phyloP scores from a whole-genome alignment of 495 filamentous ascomycete genomes.

The Xylaria sp. region DNA sequence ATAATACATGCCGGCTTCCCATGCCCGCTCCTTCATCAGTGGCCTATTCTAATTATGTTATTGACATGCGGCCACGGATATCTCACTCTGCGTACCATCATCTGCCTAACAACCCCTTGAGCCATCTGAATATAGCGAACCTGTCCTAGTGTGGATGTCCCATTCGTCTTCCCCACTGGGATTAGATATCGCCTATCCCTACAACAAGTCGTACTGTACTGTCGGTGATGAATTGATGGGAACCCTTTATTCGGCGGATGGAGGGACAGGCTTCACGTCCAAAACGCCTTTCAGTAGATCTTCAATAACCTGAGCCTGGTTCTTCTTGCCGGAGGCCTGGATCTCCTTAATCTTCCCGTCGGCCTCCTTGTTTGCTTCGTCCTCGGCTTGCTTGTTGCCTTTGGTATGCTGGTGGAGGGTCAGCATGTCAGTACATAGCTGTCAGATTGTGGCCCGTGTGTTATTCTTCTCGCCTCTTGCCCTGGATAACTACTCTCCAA shows the following conservation, averaged over 20 bases:
- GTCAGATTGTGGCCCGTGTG: neutral
- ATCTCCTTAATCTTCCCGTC: constrained; percentile 84
- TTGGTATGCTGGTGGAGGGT: constrained; percentile 69
- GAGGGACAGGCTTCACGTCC: constrained; percentile 75
- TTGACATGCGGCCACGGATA: neutral
- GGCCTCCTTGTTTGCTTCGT: constrained; percentile 83
- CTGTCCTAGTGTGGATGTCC: neutral
- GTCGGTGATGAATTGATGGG: neutral
- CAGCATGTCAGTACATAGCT: constrained; percentile 5
- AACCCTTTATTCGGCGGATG: constrained; percentile 35
- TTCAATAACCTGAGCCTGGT: constrained; percentile 78
- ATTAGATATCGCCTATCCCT: neutral
- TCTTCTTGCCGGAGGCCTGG: constrained; percentile 76
- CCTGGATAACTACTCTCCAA: neutral
- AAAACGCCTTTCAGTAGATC: constrained; percentile 81
- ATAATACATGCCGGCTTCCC: constrained; percentile 34
- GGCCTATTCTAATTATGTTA: constrained; percentile 21
- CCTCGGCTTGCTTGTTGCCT: constrained; percentile 86
- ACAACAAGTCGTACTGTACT: neutral
- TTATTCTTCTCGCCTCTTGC: neutral
- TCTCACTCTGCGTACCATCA: neutral
- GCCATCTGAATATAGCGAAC: neutral
- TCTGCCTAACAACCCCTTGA: neutral
- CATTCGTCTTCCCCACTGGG: neutral
- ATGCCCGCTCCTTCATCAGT: constrained; percentile 20